Conservation (phyloP, 495 filamentous ascomycete genomes). For the Wilcoxina mikolae region DNA sequence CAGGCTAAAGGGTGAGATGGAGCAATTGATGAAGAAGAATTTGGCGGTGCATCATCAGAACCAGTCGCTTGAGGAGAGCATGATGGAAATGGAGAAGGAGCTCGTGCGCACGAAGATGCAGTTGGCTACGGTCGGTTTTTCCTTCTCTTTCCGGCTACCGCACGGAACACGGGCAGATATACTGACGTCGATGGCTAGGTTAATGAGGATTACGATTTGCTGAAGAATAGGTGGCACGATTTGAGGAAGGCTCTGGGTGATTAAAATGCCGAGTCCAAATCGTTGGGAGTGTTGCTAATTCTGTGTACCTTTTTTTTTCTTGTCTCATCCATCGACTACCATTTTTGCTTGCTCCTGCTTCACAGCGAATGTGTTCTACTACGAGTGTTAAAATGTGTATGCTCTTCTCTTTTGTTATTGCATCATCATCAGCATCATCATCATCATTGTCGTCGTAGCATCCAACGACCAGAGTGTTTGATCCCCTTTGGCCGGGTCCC, state of each 20-base stretch:
- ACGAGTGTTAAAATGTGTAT: too few species aligned
- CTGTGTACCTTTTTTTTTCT: too few species aligned
- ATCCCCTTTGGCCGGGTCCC: too few species aligned
- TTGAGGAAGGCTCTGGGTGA: slow-evolving; percentile 50
- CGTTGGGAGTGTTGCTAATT: too few species aligned
- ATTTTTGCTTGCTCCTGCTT: too few species aligned
- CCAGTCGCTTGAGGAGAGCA: slow-evolving; percentile 68
- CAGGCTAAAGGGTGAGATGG: slow-evolving; percentile 70
- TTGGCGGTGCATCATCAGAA: slow-evolving; percentile 92
- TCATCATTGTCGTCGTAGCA: too few species aligned
- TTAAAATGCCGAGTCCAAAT: too few species aligned
- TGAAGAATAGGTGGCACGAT: slow-evolving; percentile 68
- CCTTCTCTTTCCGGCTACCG: neutral
- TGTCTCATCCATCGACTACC: too few species aligned
- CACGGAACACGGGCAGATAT: slow-evolving; percentile 10
- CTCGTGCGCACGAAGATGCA: slow-evolving; percentile 90
- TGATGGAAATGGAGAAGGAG: slow-evolving; percentile 87
- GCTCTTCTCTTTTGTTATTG: too few species aligned
- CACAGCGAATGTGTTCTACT: too few species aligned
- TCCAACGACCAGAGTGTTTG: too few species aligned
- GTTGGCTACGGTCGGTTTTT: slow-evolving; percentile 63
- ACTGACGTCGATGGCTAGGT: slow-evolving; percentile 46
- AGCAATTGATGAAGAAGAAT: slow-evolving; percentile 82
- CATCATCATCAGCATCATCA: too few species aligned
- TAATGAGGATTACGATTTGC: slow-evolving; percentile 56